These are phyloP conservation scores for Quillaja saponaria DNA, from an alignment of 306 rosid genomes.

Conservation along the genomic window DNA sequence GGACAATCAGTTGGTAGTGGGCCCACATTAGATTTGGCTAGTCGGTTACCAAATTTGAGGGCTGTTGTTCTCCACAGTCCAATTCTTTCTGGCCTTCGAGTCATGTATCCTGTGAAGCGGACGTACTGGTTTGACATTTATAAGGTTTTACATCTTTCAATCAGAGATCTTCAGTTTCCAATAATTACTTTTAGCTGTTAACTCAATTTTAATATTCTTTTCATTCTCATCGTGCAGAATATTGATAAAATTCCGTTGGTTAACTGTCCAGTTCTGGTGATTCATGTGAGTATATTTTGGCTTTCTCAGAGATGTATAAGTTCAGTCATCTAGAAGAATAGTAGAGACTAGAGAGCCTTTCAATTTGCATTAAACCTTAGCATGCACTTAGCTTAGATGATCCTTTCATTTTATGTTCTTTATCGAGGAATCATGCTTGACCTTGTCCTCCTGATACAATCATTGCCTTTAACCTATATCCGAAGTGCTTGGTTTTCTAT, in stretches of 20 bases:
- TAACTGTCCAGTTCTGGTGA: constrained; percentile 80
- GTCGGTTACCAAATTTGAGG: constrained; percentile 70
- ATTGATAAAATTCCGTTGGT: constrained; percentile 86
- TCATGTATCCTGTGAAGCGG: constrained; percentile 94
- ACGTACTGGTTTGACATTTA: constrained; percentile 97
- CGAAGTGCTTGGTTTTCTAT: background rate
- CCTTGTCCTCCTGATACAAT: background rate
- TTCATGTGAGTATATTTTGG: constrained; percentile 73
- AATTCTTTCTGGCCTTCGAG: constrained; percentile 89
- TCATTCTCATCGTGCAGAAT: constrained; percentile 60
- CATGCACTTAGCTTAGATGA: background rate
- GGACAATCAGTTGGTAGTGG: constrained; percentile 99
- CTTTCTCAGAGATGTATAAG: constrained; percentile 14
- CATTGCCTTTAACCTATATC: no score
- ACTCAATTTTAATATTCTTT: constrained; percentile 21
- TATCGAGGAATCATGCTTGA: background rate
- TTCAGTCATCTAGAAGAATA: background rate
- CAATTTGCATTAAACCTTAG: background rate
- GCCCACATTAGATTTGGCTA: constrained; percentile 88
- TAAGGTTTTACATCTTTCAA: constrained; percentile 55
- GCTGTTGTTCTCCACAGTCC: constrained; percentile 97
- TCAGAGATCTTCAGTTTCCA: constrained; percentile 3
- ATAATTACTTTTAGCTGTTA: background rate
- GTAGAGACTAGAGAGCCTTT: no score
- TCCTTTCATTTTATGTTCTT: background rate